phyloP scores from a whole-genome alignment of 148 eudicot species.

The Nepenthes mirabilis region DNA sequence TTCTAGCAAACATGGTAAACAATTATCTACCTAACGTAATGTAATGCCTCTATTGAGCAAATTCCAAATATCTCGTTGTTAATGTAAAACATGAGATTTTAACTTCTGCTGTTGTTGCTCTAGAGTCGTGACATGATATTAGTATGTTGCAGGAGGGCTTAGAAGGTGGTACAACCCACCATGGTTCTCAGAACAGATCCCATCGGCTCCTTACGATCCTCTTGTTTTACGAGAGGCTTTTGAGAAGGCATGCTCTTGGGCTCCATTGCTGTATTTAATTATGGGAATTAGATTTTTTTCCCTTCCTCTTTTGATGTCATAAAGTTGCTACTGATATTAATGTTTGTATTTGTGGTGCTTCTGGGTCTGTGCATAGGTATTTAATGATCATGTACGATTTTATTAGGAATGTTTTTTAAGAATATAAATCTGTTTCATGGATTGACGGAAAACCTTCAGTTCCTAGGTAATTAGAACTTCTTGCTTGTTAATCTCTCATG shows the following conservation, averaged over 20 bases:
- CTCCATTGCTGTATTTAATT: not conserved
- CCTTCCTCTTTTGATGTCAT: not conserved
- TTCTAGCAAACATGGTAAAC: constrained; percentile 79
- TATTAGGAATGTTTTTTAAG: too few relatives aligned
- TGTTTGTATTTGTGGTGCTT: not conserved
- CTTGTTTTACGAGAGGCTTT: constrained; percentile 61
- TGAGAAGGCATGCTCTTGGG: constrained; percentile 48
- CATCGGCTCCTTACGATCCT: constrained; percentile 62
- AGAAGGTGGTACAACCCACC: constrained; percentile 91
- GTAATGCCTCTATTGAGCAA: too few relatives aligned
- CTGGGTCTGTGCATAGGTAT: too few relatives aligned
- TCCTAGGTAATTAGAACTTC: too few relatives aligned
- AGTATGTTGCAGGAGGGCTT: constrained; percentile 38
- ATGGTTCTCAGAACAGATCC: constrained; percentile 63
- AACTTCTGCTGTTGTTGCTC: not conserved
- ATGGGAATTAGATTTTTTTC: not conserved
- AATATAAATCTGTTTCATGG: too few relatives aligned
- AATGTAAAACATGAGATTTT: not conserved
- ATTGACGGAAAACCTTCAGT: not conserved
- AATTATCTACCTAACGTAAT: constrained; percentile 3
- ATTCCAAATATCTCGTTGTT: not conserved
- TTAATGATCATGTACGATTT: too few relatives aligned
- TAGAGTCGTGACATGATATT: not conserved
- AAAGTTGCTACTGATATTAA: too few relatives aligned
- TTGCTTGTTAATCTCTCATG: not conserved